Percentiles rank a stretch among this genome's conserved stretches.
Conservation (phyloP, 23 red algal species). For the Gracilariopsis chorda region DNA sequence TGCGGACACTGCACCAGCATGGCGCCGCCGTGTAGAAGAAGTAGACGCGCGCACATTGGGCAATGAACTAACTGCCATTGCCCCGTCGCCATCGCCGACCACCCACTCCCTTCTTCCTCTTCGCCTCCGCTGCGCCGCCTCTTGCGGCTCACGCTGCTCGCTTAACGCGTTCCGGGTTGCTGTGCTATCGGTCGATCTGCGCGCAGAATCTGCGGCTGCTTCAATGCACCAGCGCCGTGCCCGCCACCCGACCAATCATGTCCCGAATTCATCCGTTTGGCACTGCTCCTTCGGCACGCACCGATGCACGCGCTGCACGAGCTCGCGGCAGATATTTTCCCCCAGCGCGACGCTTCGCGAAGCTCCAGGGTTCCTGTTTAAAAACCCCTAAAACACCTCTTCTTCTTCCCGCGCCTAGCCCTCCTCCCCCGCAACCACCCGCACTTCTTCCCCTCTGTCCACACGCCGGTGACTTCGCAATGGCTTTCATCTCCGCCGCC, state of each 20-base stretch:
- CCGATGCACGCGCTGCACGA: no score
- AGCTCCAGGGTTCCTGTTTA: no score
- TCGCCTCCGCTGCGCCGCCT: not conserved
- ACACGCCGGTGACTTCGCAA: not conserved
- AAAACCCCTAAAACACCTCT: no score
- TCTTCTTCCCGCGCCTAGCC: not conserved
- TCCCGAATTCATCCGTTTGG: no score
- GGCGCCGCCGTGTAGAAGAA: not conserved
- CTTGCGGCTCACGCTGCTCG: not conserved
- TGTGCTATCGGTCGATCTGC: not conserved
- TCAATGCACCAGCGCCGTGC: no score
- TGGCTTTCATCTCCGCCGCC: conserved; percentile 50
- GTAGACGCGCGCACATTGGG: conserved; percentile 30
- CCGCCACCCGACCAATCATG: no score
- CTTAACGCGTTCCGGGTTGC: not conserved
- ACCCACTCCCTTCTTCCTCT: not conserved
- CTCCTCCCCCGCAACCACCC: not conserved
- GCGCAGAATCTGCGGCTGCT: no score
- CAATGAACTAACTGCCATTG: not conserved
- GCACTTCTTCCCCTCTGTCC: not conserved
- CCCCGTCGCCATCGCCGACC: not conserved
- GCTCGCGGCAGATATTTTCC: no score
- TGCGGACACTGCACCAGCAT: conserved; percentile 16
- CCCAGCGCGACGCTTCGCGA: no score
- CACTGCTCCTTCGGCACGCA: no score